Percentiles rank a stretch among this genome's conserved stretches.
Evolutionary conservation across 768 basidiomycete species (phyloP).

Genomic region (Mycena albidolilacea): DNA sequence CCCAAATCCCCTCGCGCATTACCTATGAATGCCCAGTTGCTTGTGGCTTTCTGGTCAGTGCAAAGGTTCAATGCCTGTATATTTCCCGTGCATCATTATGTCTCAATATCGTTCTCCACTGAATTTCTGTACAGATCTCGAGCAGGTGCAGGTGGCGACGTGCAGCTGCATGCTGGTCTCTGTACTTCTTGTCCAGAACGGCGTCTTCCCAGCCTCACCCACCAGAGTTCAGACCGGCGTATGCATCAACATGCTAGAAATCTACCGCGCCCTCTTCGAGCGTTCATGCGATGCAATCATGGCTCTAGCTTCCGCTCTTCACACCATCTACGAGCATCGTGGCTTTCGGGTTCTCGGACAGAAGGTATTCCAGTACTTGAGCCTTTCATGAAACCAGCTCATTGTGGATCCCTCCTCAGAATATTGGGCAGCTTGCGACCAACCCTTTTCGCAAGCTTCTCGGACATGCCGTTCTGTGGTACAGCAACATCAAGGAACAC

Average conservation of each 20-base stretch:
- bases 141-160: background rate
- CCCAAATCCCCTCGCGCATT: no score
- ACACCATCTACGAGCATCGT: constrained; percentile 46
- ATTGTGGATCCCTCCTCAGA: background rate
- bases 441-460: constrained; percentile 46
- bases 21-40: no score
- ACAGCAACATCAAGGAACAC: constrained; percentile 39
- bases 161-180: background rate
- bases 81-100: no score
- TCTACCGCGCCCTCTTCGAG: background rate
- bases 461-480: constrained; percentile 48
- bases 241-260: constrained; percentile 4
- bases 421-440: constrained; percentile 40
- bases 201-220: background rate
- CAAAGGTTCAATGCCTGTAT: no score
- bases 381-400: no score
- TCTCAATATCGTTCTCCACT: no score
- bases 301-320: constrained; percentile 40
- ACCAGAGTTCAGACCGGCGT: background rate
- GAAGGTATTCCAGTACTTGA: constrained; percentile 11
- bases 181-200: background rate
- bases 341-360: constrained; percentile 42
- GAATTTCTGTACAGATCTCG: background rate
- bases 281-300: constrained; percentile 52
- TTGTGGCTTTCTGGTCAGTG: no score